Percentiles rank a stretch among this genome's conserved stretches.
phyloP scores from a whole-genome alignment of 331 rosid species.

The Malus hybrid region DNA sequence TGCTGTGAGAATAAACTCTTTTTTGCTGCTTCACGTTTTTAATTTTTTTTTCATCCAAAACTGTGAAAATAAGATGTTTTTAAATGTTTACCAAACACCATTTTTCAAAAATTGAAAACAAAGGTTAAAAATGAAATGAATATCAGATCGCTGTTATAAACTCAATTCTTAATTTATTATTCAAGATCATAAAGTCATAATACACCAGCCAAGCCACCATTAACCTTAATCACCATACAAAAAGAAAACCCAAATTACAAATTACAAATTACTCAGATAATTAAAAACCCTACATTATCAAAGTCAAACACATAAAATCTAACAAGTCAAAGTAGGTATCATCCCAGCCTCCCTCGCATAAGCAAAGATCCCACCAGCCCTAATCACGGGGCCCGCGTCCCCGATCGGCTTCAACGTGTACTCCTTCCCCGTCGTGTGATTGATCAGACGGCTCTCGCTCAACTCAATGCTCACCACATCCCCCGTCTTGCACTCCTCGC shows the following conservation, averaged over 20 bases:
- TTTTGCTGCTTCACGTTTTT: no score
- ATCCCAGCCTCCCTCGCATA: constrained; percentile 87
- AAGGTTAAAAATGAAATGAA: no score
- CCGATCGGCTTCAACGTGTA: constrained; percentile 79
- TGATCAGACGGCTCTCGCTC: constrained; percentile 51
- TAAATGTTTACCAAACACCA: no score
- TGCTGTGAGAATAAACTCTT: no score
- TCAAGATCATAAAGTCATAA: no score
- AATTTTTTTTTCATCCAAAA: no score
- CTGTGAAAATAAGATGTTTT: no score
- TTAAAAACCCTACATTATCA: neutral
- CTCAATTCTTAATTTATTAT: no score
- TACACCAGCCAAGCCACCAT: neutral
- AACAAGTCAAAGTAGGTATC: constrained; percentile 50
- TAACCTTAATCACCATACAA: neutral
- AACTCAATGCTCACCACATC: constrained; percentile 81
- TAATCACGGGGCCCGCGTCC: constrained; percentile 87
- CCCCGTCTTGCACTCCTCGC: constrained; percentile 81
- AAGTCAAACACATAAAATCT: neutral
- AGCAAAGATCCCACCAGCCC: constrained; percentile 87
- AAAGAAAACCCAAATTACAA: neutral
- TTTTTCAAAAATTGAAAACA: neutral
- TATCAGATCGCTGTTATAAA: no score
- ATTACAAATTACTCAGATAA: neutral
- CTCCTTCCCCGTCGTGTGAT: constrained; percentile 86